Evolutionary conservation across 148 eudicot species (phyloP), one percentile per base, ranked within the genome.

Genomic region (Amaranthus hypochondriacus): DNA sequence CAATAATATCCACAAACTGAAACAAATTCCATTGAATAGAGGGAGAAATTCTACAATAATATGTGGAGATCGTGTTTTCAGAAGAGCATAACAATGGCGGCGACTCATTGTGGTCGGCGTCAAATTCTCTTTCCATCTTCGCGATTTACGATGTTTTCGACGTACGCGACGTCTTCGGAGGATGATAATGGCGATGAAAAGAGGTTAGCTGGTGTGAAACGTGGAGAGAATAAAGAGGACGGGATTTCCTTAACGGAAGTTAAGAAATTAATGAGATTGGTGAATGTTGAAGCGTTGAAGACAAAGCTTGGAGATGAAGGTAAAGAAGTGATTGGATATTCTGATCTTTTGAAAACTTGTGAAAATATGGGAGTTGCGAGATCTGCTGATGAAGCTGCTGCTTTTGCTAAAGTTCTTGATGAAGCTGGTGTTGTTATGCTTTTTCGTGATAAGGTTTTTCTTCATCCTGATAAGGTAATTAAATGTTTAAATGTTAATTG

Each of bases 391-490:
- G 98, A 94, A 75, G 98, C 97, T 3, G 81, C 59, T 28, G 83
- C 80, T 12, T 91, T 88, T 56, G 95, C 89, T 3, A 70, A 71
- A 21, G 91, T 86, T 69, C 85, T 94, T 55, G 97, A 94, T 76
- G 96, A 94, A n/a, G 95, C 98, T 56, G 98, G 97, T 7, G 97
- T 94, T 48, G 85, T 94, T 61, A 80, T 94, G 63, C 83, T 94
- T 55, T 89, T 89, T 47, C 76, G 97, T 64, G 97, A 94, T 78
- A 88, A 88, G 75, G 91, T 91, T 49, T 91, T 91, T 62, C 90
- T 94, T 43, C 98, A 94, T 78, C 97, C 97, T 9, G 93, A 91
- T 72, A 94, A 91, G 97, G 97, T 93, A 79, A 7, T 65, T 28
- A 28, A 28, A 28, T 28, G 39, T 28, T 28, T 28, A 0, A 1